phyloP scores from a whole-genome alignment of 2,329 filamentous ascomycete species.

The Phoma sp. region DNA sequence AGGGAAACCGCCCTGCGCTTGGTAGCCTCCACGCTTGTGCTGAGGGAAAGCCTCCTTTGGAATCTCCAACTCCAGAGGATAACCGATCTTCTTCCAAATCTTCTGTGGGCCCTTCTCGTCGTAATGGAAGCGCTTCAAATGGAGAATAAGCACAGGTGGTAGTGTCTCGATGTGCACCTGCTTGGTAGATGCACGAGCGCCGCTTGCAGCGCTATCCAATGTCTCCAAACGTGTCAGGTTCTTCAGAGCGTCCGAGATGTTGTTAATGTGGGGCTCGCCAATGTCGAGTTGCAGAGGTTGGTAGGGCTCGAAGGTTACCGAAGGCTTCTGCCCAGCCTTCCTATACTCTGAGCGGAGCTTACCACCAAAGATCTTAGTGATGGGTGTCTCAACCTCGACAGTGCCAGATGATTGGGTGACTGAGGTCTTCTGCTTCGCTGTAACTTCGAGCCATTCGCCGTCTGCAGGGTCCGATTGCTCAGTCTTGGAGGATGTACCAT shows the following conservation, averaged over 20 bases:
- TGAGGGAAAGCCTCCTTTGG: constrained; percentile 87
- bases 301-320: constrained; percentile 90
- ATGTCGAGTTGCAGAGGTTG: constrained; percentile 96
- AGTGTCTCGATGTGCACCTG: constrained; percentile 93
- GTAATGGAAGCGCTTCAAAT: constrained; percentile 97
- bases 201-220: constrained; percentile 79
- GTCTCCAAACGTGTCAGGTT: constrained; percentile 83
- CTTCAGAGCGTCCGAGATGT: constrained; percentile 89
- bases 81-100: constrained; percentile 98
- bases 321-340: constrained; percentile 85
- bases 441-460: constrained; percentile 92
- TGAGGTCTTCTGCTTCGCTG: constrained; percentile 85
- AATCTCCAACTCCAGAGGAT: constrained; percentile 92
- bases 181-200: constrained; percentile 82
- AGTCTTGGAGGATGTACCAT: constrained; percentile 51
- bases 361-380: constrained; percentile 94
- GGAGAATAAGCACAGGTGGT: constrained; percentile 89
- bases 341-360: constrained; percentile 87
- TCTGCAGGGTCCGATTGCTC: constrained; percentile 55
- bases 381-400: constrained; percentile 74
- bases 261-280: constrained; percentile 81
- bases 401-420: constrained; percentile 85
- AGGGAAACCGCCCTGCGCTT: constrained; percentile 71
- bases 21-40: constrained; percentile 70
- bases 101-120: constrained; percentile 90